Evolutionary conservation across 2,329 filamentous ascomycete genomes (phyloP).

Genomic region (Oidium heveae): DNA sequence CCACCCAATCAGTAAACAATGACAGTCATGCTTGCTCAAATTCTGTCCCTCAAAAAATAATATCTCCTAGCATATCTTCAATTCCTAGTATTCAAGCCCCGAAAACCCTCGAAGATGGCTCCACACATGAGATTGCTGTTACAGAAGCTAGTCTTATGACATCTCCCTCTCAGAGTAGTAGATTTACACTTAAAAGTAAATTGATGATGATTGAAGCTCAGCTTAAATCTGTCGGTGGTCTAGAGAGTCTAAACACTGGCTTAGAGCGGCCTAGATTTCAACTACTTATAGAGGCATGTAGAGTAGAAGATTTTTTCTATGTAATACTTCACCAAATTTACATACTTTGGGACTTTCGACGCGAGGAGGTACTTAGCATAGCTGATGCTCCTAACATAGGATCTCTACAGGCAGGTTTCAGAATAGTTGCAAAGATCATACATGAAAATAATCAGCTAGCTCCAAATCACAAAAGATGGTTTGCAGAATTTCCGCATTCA

Average conservation of each 20-base stretch:
- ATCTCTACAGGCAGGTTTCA: constrained; percentile 12
- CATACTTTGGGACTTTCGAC: constrained; percentile 23
- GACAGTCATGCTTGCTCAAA: background rate
- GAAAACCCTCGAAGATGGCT: background rate
- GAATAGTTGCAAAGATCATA: constrained; percentile 19
- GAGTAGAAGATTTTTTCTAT: constrained; percentile 32
- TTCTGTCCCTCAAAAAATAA: background rate
- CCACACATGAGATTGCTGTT: too few species aligned
- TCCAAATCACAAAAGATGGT: constrained; percentile 18
- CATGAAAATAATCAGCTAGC: constrained; percentile 20
- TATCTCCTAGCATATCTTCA: background rate
- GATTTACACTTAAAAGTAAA: constrained; percentile 7
- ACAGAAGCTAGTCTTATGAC: background rate
- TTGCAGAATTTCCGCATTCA: constrained; percentile 21
- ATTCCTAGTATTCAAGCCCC: background rate
- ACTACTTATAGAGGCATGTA: constrained; percentile 32
- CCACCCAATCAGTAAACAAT: background rate
- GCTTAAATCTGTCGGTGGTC: constrained; percentile 7
- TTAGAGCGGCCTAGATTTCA: constrained; percentile 23
- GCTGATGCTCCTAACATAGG: constrained; percentile 12
- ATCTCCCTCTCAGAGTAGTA: constrained; percentile 2
- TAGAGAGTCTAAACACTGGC: constrained; percentile 9
- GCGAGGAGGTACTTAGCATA: constrained; percentile 11
- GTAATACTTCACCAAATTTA: constrained; percentile 39
- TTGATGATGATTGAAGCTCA: constrained; percentile 9